Evolutionary conservation across 768 basidiomycete species (phyloP).

Genomic region (Calocybe gangraenosa): DNA sequence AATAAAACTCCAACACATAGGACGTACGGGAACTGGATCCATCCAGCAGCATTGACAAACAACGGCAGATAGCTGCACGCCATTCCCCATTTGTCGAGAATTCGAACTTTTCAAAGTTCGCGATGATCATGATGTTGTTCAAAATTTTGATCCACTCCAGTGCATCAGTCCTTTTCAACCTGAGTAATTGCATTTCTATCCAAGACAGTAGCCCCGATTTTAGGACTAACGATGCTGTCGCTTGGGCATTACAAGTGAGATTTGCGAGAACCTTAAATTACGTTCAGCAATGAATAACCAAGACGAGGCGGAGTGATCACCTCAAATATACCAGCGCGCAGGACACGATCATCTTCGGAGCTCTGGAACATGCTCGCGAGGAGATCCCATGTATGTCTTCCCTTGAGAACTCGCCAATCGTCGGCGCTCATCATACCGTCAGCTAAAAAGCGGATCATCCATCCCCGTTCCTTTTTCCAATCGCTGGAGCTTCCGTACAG

Average conservation of each 20-base stretch:
- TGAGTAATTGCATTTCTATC: conserved; percentile 71
- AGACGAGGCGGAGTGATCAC: conserved; percentile 42
- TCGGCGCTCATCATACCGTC: conserved; percentile 73
- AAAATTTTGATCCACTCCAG: conserved; percentile 64
- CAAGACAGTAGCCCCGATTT: conserved; percentile 73
- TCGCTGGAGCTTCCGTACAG: conserved; percentile 77
- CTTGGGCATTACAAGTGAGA: conserved; percentile 65
- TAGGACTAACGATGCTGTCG: conserved; percentile 65
- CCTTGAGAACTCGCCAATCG: conserved; percentile 80
- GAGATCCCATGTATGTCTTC: conserved; percentile 86
- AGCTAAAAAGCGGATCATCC: conserved; percentile 81
- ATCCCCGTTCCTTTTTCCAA: conserved; percentile 85
- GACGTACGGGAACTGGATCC: conserved; percentile 23
- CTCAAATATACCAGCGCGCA: conserved; percentile 64
- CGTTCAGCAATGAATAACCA: background rate
- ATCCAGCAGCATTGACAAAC: conserved; percentile 39
- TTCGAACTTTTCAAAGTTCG: conserved; percentile 49
- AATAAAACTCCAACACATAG: background rate
- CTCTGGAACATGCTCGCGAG: conserved; percentile 80
- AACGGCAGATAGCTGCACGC: conserved; percentile 51
- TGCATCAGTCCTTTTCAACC: conserved; percentile 31
- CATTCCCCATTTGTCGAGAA: conserved; percentile 55
- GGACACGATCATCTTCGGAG: conserved; percentile 42
- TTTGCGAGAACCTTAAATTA: conserved; percentile 63
- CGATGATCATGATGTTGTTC: conserved; percentile 55